These are phyloP conservation scores for Rhodofomes roseus DNA, from an alignment of 1,284 basidiomycete genomes.

Conservation along the genomic window DNA sequence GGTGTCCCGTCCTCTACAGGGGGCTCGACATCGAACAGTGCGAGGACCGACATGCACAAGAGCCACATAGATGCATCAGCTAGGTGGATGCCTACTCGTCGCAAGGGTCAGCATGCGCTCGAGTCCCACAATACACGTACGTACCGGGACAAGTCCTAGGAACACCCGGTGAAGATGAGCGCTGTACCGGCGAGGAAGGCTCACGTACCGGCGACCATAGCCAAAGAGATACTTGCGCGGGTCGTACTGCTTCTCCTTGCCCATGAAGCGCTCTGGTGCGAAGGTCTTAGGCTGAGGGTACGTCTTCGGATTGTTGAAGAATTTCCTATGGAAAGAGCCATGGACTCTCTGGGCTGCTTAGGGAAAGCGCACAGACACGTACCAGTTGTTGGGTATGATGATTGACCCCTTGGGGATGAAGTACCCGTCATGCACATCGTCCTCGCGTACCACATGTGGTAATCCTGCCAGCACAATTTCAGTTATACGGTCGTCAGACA, in stretches of 20 bases:
- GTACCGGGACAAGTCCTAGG: conserved; percentile 19
- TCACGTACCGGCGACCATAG: too few species aligned
- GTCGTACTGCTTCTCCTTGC: conserved; percentile 10
- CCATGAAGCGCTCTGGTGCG: conserved; percentile 25
- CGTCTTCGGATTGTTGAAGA: conserved; percentile 25
- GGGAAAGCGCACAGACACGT: too few species aligned
- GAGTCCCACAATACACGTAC: neutral
- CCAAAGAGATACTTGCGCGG: too few species aligned
- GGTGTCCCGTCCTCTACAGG: conserved; percentile 17
- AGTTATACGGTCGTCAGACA: neutral
- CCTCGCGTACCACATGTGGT: conserved; percentile 22
- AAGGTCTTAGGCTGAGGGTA: conserved; percentile 28
- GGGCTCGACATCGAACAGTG: conserved; percentile 28
- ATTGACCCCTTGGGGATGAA: conserved; percentile 25
- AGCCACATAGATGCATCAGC: conserved; percentile 30
- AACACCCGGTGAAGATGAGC: too few species aligned
- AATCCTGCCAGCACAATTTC: conserved; percentile 9
- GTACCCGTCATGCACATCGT: conserved; percentile 26
- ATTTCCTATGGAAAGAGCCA: too few species aligned
- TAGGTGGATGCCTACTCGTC: conserved; percentile 20
- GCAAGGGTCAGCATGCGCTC: too few species aligned
- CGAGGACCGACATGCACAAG: conserved; percentile 25
- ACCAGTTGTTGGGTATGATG: conserved; percentile 25
- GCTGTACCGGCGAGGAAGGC: too few species aligned
- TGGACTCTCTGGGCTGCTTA: too few species aligned